Conservation (phyloP, 495 filamentous ascomycete genomes). For the Aspergillus affinis region DNA sequence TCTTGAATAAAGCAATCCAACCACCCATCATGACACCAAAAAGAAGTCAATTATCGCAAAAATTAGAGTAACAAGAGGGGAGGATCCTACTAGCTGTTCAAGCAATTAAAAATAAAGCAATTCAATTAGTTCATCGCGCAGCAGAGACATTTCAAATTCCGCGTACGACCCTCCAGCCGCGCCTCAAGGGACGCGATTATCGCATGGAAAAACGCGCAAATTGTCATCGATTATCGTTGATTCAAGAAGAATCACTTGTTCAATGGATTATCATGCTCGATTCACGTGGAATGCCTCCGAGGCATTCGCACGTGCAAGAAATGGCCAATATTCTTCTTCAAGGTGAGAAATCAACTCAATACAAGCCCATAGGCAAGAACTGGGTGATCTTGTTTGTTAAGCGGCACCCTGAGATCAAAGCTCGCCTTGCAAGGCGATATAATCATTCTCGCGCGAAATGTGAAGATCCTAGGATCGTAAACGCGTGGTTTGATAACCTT, state of each 20-base stretch:
- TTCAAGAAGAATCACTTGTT: not conserved
- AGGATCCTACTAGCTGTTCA: not conserved
- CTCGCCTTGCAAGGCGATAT: not conserved
- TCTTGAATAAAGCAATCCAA: too few relatives aligned
- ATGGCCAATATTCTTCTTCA: not conserved
- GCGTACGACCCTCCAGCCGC: not conserved
- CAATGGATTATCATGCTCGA: not conserved
- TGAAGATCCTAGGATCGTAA: not conserved
- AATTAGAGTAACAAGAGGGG: not conserved
- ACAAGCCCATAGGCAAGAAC: not conserved
- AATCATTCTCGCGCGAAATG: not conserved
- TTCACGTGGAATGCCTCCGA: not conserved
- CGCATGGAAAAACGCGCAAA: not conserved
- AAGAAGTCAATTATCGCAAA: too few relatives aligned
- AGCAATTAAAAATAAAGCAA: not conserved
- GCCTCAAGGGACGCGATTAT: not conserved
- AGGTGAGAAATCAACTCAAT: not conserved
- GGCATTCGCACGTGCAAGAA: not conserved
- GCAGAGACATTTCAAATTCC: not conserved
- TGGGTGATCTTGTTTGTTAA: not conserved
- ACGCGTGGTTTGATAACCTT: constrained; percentile 28
- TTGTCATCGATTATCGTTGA: not conserved
- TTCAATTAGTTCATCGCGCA: not conserved
- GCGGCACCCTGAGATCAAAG: not conserved
- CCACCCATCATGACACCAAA: too few relatives aligned